phyloP scores from a whole-genome alignment of 805 yeast genomes.

The Saccharomycopsis sp. region DNA sequence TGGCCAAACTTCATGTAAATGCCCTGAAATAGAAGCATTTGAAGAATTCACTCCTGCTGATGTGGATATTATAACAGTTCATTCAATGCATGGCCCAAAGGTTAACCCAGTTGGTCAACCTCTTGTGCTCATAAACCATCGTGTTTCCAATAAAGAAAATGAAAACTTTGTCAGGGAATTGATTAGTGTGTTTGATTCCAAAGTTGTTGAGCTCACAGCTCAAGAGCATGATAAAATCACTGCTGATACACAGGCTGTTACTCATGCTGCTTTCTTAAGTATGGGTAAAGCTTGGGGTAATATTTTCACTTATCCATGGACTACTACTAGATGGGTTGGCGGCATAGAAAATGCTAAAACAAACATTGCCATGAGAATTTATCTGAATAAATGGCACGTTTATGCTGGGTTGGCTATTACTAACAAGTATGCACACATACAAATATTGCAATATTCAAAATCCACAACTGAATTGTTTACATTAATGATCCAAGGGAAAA shows the following conservation, averaged over 20 bases:
- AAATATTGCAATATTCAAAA: conserved; percentile 81
- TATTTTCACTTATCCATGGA: conserved; percentile 84
- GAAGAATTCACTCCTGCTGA: conserved; percentile 70
- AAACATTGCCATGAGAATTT: conserved; percentile 85
- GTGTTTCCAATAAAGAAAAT: conserved; percentile 46
- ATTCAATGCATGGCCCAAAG: conserved; percentile 91
- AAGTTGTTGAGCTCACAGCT: conserved; percentile 71
- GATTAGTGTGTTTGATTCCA: conserved; percentile 69
- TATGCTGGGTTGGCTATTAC: conserved; percentile 96
- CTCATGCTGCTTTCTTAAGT: conserved; percentile 93
- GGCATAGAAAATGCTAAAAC: conserved; percentile 95
- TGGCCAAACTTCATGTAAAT: conserved; percentile 96
- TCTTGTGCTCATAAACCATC: conserved; percentile 73
- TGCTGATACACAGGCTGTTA: conserved; percentile 97
- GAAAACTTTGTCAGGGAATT: conserved; percentile 56
- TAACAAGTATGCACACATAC: conserved; percentile 89
- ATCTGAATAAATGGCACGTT: conserved; percentile 94
- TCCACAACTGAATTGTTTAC: conserved; percentile 79
- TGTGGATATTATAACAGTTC: conserved; percentile 77
- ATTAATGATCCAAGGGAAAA: conserved; percentile 67
- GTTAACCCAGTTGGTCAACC: conserved; percentile 92
- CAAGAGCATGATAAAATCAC: conserved; percentile 89
- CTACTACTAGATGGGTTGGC: conserved; percentile 73
- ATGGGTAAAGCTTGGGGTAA: conserved; percentile 97
- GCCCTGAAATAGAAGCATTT: conserved; percentile 82